Base-by-base conservation (phyloP, 2,329 filamentous ascomycete species). In the Leptographium wingfieldii region DNA sequence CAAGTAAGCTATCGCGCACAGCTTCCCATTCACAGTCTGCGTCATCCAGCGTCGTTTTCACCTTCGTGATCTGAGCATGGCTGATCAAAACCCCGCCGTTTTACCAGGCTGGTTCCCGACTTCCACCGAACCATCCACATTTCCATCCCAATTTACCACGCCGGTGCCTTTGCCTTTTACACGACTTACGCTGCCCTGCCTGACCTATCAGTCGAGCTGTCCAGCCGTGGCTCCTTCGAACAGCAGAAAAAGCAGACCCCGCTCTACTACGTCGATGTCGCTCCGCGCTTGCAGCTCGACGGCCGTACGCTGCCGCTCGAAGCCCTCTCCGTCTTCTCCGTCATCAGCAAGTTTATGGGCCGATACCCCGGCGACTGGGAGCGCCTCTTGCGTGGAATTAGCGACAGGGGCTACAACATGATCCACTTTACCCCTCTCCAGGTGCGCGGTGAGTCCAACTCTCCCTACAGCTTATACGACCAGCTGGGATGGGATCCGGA, bases 321-420 rank as follows among this genome's bases (percentile, higher is more conserved):
- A 66, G 90, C 92, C 1, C 78, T 99, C 56, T 95, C 90, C 16
- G 82, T 96, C 65, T 95, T 96, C 74, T 97, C 94, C 12, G 81
- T 92, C 60, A 89, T 99, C 64, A 96, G 92, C 70, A 99, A 99
- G 74, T 96, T 96, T 75, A 95, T 99, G 90, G 94, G 94, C 63
- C 85, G 86, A 69, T 96, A 94, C 69, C 90, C 92, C 0, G 79
- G 79, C 19, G 89, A 96, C 68, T 99, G 92, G 92, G 84, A 96
- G 70, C 87, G 84, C 57, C 92, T 97, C 71, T 76, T 99, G 60
- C 80, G 82, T 60, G 92, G 94, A 33, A 96, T 99, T 70, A 88
- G 89, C 70, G 84, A 88, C 68, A 82, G 94, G 63, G 92, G 92
- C 54, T 99, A 99, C 79, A 99, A 99, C 75, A 96, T 97, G 91